Evolutionary conservation across 768 basidiomycete species (phyloP).

Genomic region (Trichaptum fuscoviolaceum): DNA sequence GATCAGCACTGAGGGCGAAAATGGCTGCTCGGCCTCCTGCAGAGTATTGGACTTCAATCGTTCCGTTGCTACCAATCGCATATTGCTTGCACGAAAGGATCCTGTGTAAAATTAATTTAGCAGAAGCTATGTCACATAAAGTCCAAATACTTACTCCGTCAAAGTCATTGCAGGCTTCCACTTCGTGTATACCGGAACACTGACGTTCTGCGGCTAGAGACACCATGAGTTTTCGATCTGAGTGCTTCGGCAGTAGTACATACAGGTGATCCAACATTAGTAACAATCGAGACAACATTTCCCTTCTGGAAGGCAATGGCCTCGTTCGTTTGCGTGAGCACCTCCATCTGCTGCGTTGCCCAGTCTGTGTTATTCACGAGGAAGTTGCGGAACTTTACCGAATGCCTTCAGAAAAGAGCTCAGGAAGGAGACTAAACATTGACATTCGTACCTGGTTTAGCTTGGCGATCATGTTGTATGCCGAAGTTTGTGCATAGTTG

Average conservation of each 20-base stretch:
- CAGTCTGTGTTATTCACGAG: slow-evolving; percentile 48
- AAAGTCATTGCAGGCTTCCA: slow-evolving; percentile 43
- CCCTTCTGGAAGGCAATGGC: slow-evolving; percentile 67
- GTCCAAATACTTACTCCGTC: slow-evolving; percentile 44
- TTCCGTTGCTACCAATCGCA: slow-evolving; percentile 62
- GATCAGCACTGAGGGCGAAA: neutral
- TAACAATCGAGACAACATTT: slow-evolving; percentile 52
- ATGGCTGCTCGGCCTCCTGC: slow-evolving; percentile 58
- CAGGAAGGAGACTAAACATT: neutral
- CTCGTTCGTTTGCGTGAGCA: slow-evolving; percentile 44
- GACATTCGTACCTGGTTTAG: slow-evolving; percentile 47
- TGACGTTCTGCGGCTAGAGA: slow-evolving; percentile 49
- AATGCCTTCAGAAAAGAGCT: neutral
- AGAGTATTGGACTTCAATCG: slow-evolving; percentile 56
- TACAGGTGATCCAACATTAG: slow-evolving; percentile 73
- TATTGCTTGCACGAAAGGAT: slow-evolving; percentile 62
- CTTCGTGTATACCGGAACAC: slow-evolving; percentile 53
- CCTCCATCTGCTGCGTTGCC: slow-evolving; percentile 44
- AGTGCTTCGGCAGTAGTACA: slow-evolving; percentile 15
- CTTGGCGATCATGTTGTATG: slow-evolving; percentile 52
- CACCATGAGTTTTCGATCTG: slow-evolving; percentile 3
- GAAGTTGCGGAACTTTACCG: slow-evolving; percentile 54
- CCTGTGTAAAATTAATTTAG: slow-evolving; percentile 25
- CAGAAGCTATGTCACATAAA: neutral
- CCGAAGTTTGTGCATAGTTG: slow-evolving; percentile 50